Percentiles rank a stretch among this genome's conserved stretches.
These are phyloP conservation scores for Acacia melanoxylon DNA, from an alignment of 306 rosid species.

Conservation along the genomic window DNA sequence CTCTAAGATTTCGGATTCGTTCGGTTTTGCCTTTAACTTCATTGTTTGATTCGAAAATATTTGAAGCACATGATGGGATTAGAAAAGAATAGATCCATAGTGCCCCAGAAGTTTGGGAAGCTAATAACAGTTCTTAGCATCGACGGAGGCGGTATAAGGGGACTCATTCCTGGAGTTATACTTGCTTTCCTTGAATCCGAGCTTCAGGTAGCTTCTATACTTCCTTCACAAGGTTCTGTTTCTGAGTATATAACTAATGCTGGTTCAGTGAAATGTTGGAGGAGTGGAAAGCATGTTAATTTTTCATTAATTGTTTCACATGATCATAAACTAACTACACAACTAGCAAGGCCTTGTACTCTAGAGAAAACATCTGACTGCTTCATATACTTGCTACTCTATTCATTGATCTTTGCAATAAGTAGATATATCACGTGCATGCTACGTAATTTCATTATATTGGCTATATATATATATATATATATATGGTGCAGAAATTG, in stretches of 20 bases:
- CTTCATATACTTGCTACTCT: too few species aligned
- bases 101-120: constrained; percentile 65
- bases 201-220: constrained; percentile 53
- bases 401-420: neutral
- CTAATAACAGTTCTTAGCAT: constrained; percentile 65
- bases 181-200: constrained; percentile 60
- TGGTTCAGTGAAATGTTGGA: too few species aligned
- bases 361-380: too few species aligned
- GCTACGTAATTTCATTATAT: neutral
- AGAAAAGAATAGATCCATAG: constrained; percentile 11
- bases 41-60: neutral
- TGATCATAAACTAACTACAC: too few species aligned
- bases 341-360: too few species aligned
- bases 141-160: constrained; percentile 73
- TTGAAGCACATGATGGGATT: neutral
- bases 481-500: neutral
- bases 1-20: neutral
- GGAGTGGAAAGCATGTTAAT: too few species aligned
- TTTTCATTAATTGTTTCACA: too few species aligned
- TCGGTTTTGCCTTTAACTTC: neutral
- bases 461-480: neutral
- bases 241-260: too few species aligned
- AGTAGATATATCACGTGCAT: neutral
- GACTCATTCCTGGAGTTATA: constrained; percentile 65
- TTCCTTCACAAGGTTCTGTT: neutral